phyloP scores from a whole-genome alignment of 2,329 filamentous ascomycete species.

The Furcasterigmium furcatum region DNA sequence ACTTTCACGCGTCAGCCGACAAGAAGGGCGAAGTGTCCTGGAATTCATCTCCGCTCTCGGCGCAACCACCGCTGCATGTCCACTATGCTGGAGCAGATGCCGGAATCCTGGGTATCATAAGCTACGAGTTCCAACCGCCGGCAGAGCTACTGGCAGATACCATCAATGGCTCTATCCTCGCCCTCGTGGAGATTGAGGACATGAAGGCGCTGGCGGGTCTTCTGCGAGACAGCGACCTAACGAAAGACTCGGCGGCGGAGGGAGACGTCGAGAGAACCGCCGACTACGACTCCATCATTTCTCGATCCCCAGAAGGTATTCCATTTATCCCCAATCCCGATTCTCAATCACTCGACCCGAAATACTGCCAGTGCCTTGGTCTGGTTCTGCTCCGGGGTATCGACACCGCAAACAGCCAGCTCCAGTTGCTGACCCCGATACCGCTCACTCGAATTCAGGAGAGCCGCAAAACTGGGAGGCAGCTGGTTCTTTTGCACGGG shows the following conservation, averaged over 20 bases:
- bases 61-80: slow-evolving; percentile 58
- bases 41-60: slow-evolving; percentile 52
- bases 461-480: slow-evolving; percentile 35
- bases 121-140: slow-evolving; percentile 62
- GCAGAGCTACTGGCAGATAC: slow-evolving; percentile 58
- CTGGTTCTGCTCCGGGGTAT: slow-evolving; percentile 69
- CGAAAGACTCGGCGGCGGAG: no score
- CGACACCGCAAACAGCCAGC: slow-evolving; percentile 44
- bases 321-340: slow-evolving; percentile 58
- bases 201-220: slow-evolving; percentile 41
- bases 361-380: slow-evolving; percentile 56
- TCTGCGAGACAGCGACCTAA: no score
- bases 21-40: slow-evolving; percentile 34
- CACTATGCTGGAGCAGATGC: slow-evolving; percentile 46
- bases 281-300: slow-evolving; percentile 10
- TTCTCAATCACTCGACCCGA: slow-evolving; percentile 56
- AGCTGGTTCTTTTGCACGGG: slow-evolving; percentile 63
- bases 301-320: slow-evolving; percentile 48
- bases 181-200: slow-evolving; percentile 60
- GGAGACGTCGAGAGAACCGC: no score
- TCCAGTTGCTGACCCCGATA: slow-evolving; percentile 67
- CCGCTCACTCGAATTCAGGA: slow-evolving; percentile 32
- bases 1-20: slow-evolving; percentile 55
- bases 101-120: slow-evolving; percentile 63
- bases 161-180: slow-evolving; percentile 68